Percentiles rank a stretch among this genome's conserved stretches.
Evolutionary conservation across 2,329 filamentous ascomycete species (phyloP).

Genomic region (Diaporthe sp.): DNA sequence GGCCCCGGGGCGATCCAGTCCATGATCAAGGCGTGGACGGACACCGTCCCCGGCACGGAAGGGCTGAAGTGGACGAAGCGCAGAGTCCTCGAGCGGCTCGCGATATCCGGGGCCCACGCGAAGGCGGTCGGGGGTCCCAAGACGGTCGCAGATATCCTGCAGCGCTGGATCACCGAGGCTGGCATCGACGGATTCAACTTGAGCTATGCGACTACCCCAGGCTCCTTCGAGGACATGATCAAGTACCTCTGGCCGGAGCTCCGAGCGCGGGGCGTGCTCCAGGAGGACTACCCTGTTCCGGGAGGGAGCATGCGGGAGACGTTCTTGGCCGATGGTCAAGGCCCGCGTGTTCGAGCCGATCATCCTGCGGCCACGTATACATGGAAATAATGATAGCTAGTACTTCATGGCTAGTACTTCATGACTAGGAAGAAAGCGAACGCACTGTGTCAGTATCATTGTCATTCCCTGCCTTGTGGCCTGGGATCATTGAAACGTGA

Average conservation of each 20-base stretch:
- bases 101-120: conserved; percentile 2
- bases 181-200: conserved; percentile 37
- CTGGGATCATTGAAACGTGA: no score
- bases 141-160: conserved; percentile 32
- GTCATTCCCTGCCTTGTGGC: no score
- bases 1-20: conserved; percentile 19
- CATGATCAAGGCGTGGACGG: conserved; percentile 21
- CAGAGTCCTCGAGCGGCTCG: conserved; percentile 22
- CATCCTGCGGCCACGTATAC: neutral
- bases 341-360: neutral
- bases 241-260: conserved; percentile 41
- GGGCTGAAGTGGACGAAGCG: conserved; percentile 26
- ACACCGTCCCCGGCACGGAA: conserved; percentile 21
- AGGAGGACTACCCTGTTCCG: conserved; percentile 36
- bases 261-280: conserved; percentile 32
- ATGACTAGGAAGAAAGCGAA: neutral
- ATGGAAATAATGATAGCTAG: neutral
- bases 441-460: neutral
- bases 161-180: conserved; percentile 33
- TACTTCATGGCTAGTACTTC: no score
- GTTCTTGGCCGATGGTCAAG: neutral
- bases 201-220: conserved; percentile 31
- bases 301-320: conserved; percentile 34
- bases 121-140: conserved; percentile 22
- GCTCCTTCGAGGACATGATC: conserved; percentile 32